Evolutionary conservation across 2,329 filamentous ascomycete species (phyloP), one percentile per base, ranked within the genome.

Genomic region (Capronia coronata): DNA sequence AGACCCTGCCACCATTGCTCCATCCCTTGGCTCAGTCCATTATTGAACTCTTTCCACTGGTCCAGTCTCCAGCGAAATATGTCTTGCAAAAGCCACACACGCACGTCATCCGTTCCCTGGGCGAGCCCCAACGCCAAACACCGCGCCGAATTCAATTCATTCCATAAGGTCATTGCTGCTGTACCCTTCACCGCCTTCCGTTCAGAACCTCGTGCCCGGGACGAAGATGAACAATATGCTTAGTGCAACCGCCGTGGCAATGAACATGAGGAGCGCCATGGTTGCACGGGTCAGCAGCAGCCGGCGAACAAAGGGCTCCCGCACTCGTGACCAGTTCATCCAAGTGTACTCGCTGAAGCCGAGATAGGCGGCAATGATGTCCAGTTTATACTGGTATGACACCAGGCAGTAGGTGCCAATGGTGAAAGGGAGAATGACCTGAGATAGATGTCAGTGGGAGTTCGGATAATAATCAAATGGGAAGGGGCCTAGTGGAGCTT

Each of bases 261-360:
- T 66, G 23, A 90, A 90, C 54, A 93, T 77, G 7, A 80, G 73
- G 11, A 96, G 71, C 11, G 93, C 87, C 71, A 93, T 89, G 37
- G 87, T 64, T 0, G 93, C 84, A 51, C 93, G 84, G 66, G 90
- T 90, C 59, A 81, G 82, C 48, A 98, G 77, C 16, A 97, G 80
- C 63, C 82, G 86, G 57, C 87, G 84, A 48, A 98, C 86, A 65
- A 93, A 98, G 0, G 89, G 87, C 68, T 98, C 93, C 48, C 86
- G 82, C 56, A 97, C 87, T 34, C 81, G 79, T 19, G 86, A 85
- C 73, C 94, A 96, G 68, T 83, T 86, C 75, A 96, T 90, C 43
- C 94, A 89, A 0, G 91, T 96, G 71, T 97, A 96, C 72, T 98
- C 94, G 72, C 90, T 96, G 67, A 83, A 84, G 29, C 91, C 90